Evolutionary conservation across 164 flowering plant species (phyloP).

Genomic region (Dillenia turbinata): DNA sequence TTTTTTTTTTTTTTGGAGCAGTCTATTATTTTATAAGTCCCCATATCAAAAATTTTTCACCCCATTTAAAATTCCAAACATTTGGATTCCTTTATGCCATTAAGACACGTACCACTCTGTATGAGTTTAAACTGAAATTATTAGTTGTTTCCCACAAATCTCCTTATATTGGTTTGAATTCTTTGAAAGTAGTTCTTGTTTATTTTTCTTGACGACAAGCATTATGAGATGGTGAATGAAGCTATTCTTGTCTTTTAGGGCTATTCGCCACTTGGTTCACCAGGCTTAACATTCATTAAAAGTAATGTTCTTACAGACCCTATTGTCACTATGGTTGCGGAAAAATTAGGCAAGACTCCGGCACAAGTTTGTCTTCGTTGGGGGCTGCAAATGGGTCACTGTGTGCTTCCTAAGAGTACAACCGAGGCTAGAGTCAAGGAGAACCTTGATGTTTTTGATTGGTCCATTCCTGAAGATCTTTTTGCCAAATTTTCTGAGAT

Average conservation of each 20-base stretch:
- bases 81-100: too few relatives aligned
- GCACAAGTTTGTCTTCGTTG: slow-evolving; percentile 79
- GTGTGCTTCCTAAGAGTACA: slow-evolving; percentile 82
- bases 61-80: too few relatives aligned
- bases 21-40: too few relatives aligned
- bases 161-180: too few relatives aligned
- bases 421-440: slow-evolving; percentile 60
- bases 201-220: too few relatives aligned
- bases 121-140: too few relatives aligned
- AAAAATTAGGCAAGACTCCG: slow-evolving; percentile 68
- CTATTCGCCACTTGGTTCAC: slow-evolving; percentile 81
- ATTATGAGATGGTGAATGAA: too few relatives aligned
- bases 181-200: too few relatives aligned
- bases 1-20: background rate
- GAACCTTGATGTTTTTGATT: slow-evolving; percentile 62
- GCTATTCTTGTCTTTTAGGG: slow-evolving; percentile 33
- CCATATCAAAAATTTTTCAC: too few relatives aligned
- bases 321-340: slow-evolving; percentile 39
- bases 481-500: slow-evolving; percentile 57
- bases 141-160: too few relatives aligned
- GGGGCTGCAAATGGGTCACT: slow-evolving; percentile 85
- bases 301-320: slow-evolving; percentile 58
- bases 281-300: slow-evolving; percentile 44
- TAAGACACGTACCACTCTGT: too few relatives aligned
- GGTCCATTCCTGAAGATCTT: slow-evolving; percentile 80